These are phyloP conservation scores for Termitomyces sp. DNA, from an alignment of 768 basidiomycete species.

Conservation along the genomic window DNA sequence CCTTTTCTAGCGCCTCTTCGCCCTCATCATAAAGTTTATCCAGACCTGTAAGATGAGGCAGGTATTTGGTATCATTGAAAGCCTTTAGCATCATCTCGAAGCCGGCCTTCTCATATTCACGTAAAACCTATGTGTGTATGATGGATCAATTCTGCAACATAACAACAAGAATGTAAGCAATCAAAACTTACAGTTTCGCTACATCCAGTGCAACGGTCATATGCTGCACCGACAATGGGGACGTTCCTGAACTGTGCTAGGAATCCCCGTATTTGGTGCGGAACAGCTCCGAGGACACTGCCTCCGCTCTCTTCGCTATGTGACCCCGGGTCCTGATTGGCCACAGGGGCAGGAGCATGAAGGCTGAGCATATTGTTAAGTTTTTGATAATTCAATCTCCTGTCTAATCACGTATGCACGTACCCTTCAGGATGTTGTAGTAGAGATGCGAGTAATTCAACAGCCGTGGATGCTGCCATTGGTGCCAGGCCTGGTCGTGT, in stretches of 20 bases:
- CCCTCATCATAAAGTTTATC: slow-evolving; percentile 74
- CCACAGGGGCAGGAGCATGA: slow-evolving; percentile 68
- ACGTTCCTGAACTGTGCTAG: slow-evolving; percentile 83
- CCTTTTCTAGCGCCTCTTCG: slow-evolving; percentile 60
- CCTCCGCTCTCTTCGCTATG: slow-evolving; percentile 26
- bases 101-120: slow-evolving; percentile 78
- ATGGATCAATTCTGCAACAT: neutral
- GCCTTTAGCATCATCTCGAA: slow-evolving; percentile 75
- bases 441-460: slow-evolving; percentile 85
- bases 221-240: slow-evolving; percentile 82
- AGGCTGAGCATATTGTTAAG: slow-evolving; percentile 16
- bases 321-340: slow-evolving; percentile 24
- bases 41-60: slow-evolving; percentile 74
- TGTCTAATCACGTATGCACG: neutral
- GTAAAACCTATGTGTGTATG: slow-evolving; percentile 50
- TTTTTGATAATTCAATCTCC: neutral
- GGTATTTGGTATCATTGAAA: slow-evolving; percentile 75
- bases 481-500: slow-evolving; percentile 92
- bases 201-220: slow-evolving; percentile 86
- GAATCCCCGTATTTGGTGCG: slow-evolving; percentile 92
- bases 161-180: neutral
- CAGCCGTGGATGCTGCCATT: slow-evolving; percentile 87
- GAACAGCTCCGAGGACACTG: slow-evolving; percentile 79
- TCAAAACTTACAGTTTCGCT: slow-evolving; percentile 57
- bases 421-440: slow-evolving; percentile 89